Evolutionary conservation across 495 filamentous ascomycete species (phyloP).

Genomic region (Penicillium lagena): DNA sequence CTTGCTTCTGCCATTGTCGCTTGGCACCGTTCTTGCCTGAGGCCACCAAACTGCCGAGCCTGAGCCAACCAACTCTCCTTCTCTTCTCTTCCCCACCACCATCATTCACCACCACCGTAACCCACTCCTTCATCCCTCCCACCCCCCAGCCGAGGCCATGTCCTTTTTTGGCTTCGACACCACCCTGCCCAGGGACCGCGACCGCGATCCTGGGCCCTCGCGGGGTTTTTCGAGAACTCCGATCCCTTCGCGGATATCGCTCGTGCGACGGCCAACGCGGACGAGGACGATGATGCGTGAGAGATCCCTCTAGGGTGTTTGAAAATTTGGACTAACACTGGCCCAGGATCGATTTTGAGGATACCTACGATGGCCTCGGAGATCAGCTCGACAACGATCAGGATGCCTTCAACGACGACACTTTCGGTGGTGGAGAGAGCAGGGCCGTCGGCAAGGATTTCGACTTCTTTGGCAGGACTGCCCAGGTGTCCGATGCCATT

Average conservation of each 20-base stretch:
- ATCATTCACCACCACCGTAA: constrained; percentile 4
- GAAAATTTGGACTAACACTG: neutral
- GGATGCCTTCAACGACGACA: constrained; percentile 96
- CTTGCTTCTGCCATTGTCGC: neutral
- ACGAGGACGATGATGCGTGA: constrained; percentile 68
- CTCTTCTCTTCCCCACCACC: constrained; percentile 12
- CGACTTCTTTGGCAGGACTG: constrained; percentile 92
- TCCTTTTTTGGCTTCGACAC: constrained; percentile 87
- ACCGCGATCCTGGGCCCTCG: constrained; percentile 40
- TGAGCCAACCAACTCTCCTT: constrained; percentile 1
- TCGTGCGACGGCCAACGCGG: constrained; percentile 42
- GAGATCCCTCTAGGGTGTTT: constrained; percentile 21
- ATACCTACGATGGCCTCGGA: constrained; percentile 94
- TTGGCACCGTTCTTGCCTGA: constrained; percentile 10
- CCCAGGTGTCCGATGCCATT: constrained; percentile 74
- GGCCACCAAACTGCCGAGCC: constrained; percentile 5
- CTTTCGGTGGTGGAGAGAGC: constrained; percentile 61
- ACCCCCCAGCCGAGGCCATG: constrained; percentile 37
- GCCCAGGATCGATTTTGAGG: constrained; percentile 81
- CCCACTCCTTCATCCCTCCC: constrained; percentile 8
- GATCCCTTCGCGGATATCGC: constrained; percentile 87
- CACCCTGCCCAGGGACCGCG: constrained; percentile 53
- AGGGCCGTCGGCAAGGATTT: constrained; percentile 79
- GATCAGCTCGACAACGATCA: constrained; percentile 88
- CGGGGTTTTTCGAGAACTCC: constrained; percentile 72